Percentiles rank a stretch among this genome's conserved stretches.
These are phyloP conservation scores for Xylariales sp. DNA, from an alignment of 2,329 filamentous ascomycete species.

Conservation along the genomic window DNA sequence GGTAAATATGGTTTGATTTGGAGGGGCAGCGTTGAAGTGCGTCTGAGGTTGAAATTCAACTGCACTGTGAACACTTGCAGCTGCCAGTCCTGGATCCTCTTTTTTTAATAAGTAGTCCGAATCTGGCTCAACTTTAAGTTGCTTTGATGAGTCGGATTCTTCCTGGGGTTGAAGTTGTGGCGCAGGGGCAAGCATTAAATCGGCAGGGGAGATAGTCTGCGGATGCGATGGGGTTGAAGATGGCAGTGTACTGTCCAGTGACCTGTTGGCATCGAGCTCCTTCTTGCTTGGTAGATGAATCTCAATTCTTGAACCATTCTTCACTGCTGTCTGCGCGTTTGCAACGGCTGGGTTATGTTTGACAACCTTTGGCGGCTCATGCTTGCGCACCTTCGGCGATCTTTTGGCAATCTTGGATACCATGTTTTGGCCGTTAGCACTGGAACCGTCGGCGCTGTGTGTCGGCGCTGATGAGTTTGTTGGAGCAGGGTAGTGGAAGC, in stretches of 20 bases:
- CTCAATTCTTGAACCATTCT: constrained; percentile 22
- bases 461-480: too few species aligned
- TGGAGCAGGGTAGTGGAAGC: constrained; percentile 34
- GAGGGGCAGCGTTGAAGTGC: background rate
- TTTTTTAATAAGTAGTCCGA: background rate
- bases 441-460: constrained; percentile 19
- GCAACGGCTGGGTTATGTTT: constrained; percentile 36
- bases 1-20: background rate
- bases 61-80: background rate
- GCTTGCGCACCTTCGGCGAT: constrained; percentile 25
- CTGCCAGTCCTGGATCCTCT: background rate
- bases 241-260: constrained; percentile 12
- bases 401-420: constrained; percentile 20
- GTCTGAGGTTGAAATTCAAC: constrained; percentile 7
- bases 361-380: constrained; percentile 25
- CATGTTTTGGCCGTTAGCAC: constrained; percentile 24
- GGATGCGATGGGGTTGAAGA: constrained; percentile 9
- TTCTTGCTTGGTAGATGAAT: constrained; percentile 21
- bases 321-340: constrained; percentile 23
- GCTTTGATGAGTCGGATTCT: background rate
- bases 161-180: background rate
- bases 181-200: constrained; percentile 1
- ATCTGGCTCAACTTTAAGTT: background rate
- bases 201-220: constrained; percentile 7
- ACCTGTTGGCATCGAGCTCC: constrained; percentile 17